Percentiles rank a stretch among this genome's conserved stretches.
phyloP scores from a whole-genome alignment of 306 rosid species.

The Elaeagnus macrophylla region DNA sequence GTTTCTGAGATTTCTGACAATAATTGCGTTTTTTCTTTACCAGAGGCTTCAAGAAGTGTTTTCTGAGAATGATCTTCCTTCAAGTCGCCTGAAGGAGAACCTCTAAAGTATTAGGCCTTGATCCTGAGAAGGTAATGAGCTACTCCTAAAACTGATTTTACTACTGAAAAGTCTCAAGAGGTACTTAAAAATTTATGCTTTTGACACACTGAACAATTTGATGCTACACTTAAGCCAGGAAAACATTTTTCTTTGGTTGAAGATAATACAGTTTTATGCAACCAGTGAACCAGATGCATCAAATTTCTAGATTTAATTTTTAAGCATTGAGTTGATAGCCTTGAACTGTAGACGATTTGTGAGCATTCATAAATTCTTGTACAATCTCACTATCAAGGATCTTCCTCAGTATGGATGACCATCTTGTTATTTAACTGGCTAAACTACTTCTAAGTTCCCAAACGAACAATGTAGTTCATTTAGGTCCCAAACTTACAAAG shows the following conservation, averaged over 20 bases:
- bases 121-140: constrained; percentile 52
- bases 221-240: neutral
- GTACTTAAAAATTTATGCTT: neutral
- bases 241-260: neutral
- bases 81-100: constrained; percentile 54
- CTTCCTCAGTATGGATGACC: neutral
- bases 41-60: constrained; percentile 90
- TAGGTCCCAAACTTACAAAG: no score
- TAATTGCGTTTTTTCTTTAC: neutral
- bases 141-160: constrained; percentile 9
- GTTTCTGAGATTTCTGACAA: neutral
- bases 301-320: neutral
- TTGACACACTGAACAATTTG: neutral
- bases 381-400: no score
- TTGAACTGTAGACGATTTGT: no score
- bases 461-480: no score
- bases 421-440: neutral
- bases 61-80: constrained; percentile 69
- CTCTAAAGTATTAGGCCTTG: constrained; percentile 79
- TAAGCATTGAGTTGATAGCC: no score
- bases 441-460: no score
- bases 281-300: neutral
- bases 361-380: no score
- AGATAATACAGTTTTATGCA: neutral
- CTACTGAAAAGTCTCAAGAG: neutral